These are phyloP conservation scores for Cinnamomum chago DNA, from an alignment of 164 flowering plant species.

Conservation along the genomic window DNA sequence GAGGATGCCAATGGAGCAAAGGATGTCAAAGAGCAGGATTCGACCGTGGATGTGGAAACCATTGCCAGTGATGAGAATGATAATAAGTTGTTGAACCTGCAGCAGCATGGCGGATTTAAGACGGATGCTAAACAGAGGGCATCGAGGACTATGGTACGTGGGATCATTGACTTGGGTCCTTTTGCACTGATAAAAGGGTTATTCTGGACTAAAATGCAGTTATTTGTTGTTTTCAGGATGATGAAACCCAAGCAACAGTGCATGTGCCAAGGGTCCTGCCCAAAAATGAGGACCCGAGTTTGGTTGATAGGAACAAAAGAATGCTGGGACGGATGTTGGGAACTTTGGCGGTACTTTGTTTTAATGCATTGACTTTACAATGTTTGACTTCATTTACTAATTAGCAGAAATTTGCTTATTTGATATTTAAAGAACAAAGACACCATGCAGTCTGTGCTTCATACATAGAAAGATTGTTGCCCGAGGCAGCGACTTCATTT, in stretches of 20 bases:
- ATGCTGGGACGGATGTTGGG: conserved; percentile 92
- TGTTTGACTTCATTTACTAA: background rate
- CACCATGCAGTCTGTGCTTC: too few species aligned
- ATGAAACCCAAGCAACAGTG: conserved; percentile 41
- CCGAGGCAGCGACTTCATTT: too few species aligned
- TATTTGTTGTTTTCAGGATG: conserved; percentile 35
- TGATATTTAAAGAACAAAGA: background rate
- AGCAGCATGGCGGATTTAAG: conserved; percentile 37
- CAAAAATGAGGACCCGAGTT: conserved; percentile 75
- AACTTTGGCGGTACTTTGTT: conserved; percentile 72
- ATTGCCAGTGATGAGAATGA: conserved; percentile 22
- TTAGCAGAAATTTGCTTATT: background rate
- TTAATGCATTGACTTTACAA: background rate
- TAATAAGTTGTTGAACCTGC: conserved; percentile 19
- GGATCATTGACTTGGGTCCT: background rate
- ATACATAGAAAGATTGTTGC: too few species aligned
- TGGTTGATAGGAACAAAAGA: conserved; percentile 88
- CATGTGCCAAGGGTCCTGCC: conserved; percentile 86
- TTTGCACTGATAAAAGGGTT: background rate
- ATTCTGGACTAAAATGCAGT: background rate
- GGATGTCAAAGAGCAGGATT: conserved; percentile 26
- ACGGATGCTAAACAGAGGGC: conserved; percentile 43
- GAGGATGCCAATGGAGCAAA: conserved; percentile 39
- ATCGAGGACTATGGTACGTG: conserved; percentile 28
- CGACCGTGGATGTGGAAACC: conserved; percentile 12